Evolutionary conservation across 208 protist genomes (phyloP), one percentile per base, ranked within the genome.

Genomic region (Blastocrithidia nonstop): DNA sequence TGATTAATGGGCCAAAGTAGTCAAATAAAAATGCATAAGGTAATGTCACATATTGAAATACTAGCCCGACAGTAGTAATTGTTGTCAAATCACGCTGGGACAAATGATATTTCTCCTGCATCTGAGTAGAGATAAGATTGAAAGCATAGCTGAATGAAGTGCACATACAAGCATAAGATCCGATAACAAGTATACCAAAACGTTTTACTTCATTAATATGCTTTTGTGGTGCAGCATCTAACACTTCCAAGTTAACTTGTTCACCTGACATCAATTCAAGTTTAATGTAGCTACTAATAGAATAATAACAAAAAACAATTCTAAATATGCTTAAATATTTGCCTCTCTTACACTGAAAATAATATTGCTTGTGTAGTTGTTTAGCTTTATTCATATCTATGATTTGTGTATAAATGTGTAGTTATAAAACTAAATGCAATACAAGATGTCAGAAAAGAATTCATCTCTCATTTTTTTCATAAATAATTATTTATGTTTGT

Each of bases 1-100:
- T 28, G 25, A 57, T 59, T 16, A 52, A n/a, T 6, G 70, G 56
- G 7, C 74, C 74, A 24, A 76, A 56, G 17, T 65, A 56, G 48
- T 84, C 74, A 55, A 59, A 84, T n/a, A 71, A 0, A 9, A 48
- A 51, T 44, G 56, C 66, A 58, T 72, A 68, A 6, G 62, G 66
- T n/a, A 79, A 28, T 32, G 57, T 24, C 17, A 76, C 60, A 37
- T 64, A 54, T 27, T 43, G 29, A 15, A 65, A 40, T 8, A 65
- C 45, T 45, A 73, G 56, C 9, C 59, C 57, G 20, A 62, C 50
- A 3, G 66, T 74, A 37, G 49, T 61, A 39, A 79, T 76, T 16
- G 67, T 64, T 1, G 62, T 65, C 49, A 84, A 69, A 31, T 75
- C 40, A 16, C 57, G 66, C 19, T 54, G 57, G n/a, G 46, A 47